Conservation (phyloP, 192 early-diverging fungal species). For the Rhizoclosmatium sp. region DNA sequence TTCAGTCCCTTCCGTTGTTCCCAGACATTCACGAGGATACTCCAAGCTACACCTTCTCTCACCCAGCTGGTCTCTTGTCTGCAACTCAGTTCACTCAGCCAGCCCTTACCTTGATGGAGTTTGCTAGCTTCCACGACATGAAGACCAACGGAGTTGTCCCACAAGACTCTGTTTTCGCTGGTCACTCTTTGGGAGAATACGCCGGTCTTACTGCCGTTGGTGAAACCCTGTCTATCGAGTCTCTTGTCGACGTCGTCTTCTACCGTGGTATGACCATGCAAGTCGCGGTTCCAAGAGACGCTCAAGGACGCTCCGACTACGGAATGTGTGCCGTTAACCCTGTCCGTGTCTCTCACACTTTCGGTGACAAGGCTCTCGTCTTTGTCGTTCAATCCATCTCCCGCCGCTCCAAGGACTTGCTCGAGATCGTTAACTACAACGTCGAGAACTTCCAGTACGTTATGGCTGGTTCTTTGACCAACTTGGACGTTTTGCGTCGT, state of each 20-base stretch:
- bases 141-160: constrained; percentile 86
- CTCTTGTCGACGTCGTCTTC: constrained; percentile 90
- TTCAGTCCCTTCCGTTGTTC: constrained; percentile 86
- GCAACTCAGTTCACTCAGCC: constrained; percentile 98
- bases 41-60: constrained; percentile 80
- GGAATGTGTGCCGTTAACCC: constrained; percentile 97
- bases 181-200: constrained; percentile 94
- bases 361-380: constrained; percentile 85
- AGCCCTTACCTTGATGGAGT: constrained; percentile 88
- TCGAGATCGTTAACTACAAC: constrained; percentile 98
- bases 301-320: constrained; percentile 82
- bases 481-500: constrained; percentile 80
- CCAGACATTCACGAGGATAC: constrained; percentile 80
- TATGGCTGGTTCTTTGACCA: constrained; percentile 83
- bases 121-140: constrained; percentile 91
- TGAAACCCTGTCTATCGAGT: constrained; percentile 84
- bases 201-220: constrained; percentile 89
- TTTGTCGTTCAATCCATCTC: constrained; percentile 86
- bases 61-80: constrained; percentile 84
- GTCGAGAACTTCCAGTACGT: constrained; percentile 98
- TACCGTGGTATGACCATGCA: constrained; percentile 99
- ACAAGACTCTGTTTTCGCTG: constrained; percentile 83
- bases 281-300: constrained; percentile 85
- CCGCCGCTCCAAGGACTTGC: constrained; percentile 74
- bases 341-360: constrained; percentile 81